These are phyloP conservation scores for Penicillium bialowiezense DNA, from an alignment of 495 filamentous ascomycete species.

Conservation along the genomic window DNA sequence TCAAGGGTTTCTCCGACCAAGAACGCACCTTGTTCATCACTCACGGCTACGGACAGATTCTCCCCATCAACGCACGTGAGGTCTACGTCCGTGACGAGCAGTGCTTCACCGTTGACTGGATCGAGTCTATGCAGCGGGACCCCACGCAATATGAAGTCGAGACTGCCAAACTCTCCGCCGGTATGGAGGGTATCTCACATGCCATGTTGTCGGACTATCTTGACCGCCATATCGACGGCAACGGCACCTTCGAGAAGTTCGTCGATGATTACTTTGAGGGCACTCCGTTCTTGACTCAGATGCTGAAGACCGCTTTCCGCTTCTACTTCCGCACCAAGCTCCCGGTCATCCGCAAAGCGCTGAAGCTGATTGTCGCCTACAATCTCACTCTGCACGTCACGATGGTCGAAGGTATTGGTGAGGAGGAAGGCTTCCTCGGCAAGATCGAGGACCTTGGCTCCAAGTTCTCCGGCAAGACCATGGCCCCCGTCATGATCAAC, in stretches of 20 bases:
- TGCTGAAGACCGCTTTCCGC: conserved; percentile 88
- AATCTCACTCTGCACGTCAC: conserved; percentile 90
- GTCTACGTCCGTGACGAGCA: conserved; percentile 87
- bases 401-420: conserved; percentile 82
- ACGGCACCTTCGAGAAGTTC: conserved; percentile 75
- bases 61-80: conserved; percentile 86
- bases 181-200: conserved; percentile 76
- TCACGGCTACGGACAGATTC: conserved; percentile 83
- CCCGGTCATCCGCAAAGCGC: conserved; percentile 82
- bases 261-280: conserved; percentile 94
- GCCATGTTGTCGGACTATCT: conserved; percentile 80
- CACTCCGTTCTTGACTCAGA: conserved; percentile 86
- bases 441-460: conserved; percentile 75
- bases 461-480: conserved; percentile 79
- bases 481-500: conserved; percentile 96
- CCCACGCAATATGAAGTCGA: conserved; percentile 77
- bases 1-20: conserved; percentile 82
- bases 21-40: conserved; percentile 79
- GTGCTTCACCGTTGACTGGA: conserved; percentile 89
- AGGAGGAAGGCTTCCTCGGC: conserved; percentile 72
- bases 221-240: conserved; percentile 84
- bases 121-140: conserved; percentile 68
- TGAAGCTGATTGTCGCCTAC: conserved; percentile 90
- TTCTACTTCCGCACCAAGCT: conserved; percentile 81
- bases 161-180: conserved; percentile 81